Percentiles rank a stretch among this genome's conserved stretches.
Conservation (phyloP, 129 eudicot species). For the Lonicera japonica region DNA sequence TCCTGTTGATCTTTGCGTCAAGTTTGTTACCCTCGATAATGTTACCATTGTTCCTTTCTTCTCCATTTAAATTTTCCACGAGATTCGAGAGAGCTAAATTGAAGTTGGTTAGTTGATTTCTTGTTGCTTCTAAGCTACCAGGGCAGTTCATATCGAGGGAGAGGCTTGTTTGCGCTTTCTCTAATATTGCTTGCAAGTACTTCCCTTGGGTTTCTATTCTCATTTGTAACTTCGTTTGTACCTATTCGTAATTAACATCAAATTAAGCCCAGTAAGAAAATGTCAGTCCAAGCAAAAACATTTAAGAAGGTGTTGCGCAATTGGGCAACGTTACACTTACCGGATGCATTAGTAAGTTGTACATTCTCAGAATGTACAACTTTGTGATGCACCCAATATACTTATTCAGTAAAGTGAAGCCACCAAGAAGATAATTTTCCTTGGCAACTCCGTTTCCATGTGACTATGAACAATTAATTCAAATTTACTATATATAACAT, state of each 20-base stretch:
- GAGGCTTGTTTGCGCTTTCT: conserved; percentile 77
- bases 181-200: conserved; percentile 84
- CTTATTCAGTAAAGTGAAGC: too few relatives aligned
- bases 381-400: too few relatives aligned
- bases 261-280: background rate
- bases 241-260: conserved; percentile 26
- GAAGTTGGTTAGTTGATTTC: conserved; percentile 54
- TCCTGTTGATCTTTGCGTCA: conserved; percentile 14
- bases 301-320: background rate
- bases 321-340: too few relatives aligned
- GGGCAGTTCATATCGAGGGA: conserved; percentile 53
- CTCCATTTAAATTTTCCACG: conserved; percentile 58
- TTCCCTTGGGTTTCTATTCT: conserved; percentile 95
- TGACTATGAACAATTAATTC: background rate
- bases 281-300: background rate
- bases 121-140: conserved; percentile 52
- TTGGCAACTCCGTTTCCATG: background rate
- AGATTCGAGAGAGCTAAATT: conserved; percentile 68
- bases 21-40: conserved; percentile 14
- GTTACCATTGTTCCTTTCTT: conserved; percentile 23
- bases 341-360: too few relatives aligned
- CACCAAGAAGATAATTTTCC: too few relatives aligned
- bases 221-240: conserved; percentile 83
- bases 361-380: too few relatives aligned
- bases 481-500: background rate